Percentiles rank a stretch among this genome's conserved stretches.
These are phyloP conservation scores for Aspergillus viridinutans DNA, from an alignment of 2,329 filamentous ascomycete species.

Conservation along the genomic window DNA sequence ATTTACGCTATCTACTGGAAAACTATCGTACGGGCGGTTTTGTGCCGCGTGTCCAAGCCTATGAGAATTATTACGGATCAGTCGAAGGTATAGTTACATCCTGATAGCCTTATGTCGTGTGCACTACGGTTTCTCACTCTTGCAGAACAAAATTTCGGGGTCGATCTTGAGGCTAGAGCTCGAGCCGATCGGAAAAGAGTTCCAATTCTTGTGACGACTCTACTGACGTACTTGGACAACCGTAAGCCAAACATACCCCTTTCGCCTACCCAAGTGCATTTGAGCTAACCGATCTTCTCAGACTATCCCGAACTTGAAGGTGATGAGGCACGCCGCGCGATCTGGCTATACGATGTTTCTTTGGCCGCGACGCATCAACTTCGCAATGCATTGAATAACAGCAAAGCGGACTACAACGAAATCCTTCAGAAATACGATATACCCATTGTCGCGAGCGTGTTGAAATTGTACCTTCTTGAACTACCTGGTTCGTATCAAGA, in stretches of 20 bases:
- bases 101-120: not conserved
- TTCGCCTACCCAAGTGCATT: not conserved
- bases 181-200: constrained; percentile 93
- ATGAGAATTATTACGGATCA: constrained; percentile 99
- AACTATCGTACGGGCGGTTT: constrained; percentile 96
- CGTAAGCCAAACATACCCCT: constrained; percentile 42
- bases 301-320: constrained; percentile 96
- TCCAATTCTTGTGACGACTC: constrained; percentile 83
- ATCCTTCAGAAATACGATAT: constrained; percentile 85
- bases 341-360: constrained; percentile 93
- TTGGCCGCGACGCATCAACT: constrained; percentile 80
- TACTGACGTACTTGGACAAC: constrained; percentile 91
- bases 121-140: constrained; percentile 9
- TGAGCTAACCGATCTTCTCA: constrained; percentile 18
- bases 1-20: constrained; percentile 89
- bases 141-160: constrained; percentile 87
- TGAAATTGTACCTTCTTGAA: constrained; percentile 93
- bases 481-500: constrained; percentile 68
- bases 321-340: constrained; percentile 83
- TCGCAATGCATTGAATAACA: constrained; percentile 78
- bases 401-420: constrained; percentile 71
- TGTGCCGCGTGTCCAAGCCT: constrained; percentile 81
- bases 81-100: constrained; percentile 60
- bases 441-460: constrained; percentile 82
- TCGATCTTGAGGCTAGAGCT: constrained; percentile 93